phyloP scores from a whole-genome alignment of 495 filamentous ascomycete genomes.

The Hypoxylon lienhwacheense region DNA sequence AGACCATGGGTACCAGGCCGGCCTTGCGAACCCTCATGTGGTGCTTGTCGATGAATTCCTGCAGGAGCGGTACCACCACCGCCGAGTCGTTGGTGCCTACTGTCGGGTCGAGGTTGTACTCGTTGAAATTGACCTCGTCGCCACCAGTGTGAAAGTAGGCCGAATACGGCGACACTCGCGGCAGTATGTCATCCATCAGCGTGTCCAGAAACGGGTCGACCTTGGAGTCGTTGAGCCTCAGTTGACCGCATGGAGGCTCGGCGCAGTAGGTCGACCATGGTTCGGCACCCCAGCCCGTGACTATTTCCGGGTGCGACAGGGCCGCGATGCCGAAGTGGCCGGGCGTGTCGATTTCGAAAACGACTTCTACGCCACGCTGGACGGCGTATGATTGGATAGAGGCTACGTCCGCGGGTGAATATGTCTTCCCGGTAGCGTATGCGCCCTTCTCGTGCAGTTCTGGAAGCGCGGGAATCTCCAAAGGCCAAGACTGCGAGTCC shows the following conservation, averaged over 20 bases:
- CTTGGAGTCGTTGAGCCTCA: conserved; percentile 69
- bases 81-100: conserved; percentile 61
- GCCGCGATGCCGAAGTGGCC: conserved; percentile 71
- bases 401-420: conserved; percentile 63
- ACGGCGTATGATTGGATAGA: conserved; percentile 67
- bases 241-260: conserved; percentile 74
- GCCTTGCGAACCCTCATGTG: conserved; percentile 59
- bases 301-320: conserved; percentile 68
- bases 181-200: conserved; percentile 71
- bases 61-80: conserved; percentile 69
- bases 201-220: conserved; percentile 70
- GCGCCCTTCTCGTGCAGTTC: conserved; percentile 69
- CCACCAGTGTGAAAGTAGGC: conserved; percentile 82
- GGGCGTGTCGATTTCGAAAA: conserved; percentile 80
- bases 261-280: conserved; percentile 70
- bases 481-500: conserved; percentile 81
- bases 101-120: conserved; percentile 70
- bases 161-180: conserved; percentile 64
- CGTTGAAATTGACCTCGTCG: conserved; percentile 76
- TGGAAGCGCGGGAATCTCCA: conserved; percentile 73
- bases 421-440: conserved; percentile 61
- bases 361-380: conserved; percentile 68
- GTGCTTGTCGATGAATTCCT: conserved; percentile 67
- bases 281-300: conserved; percentile 67
- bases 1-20: conserved; percentile 69